A percentile compares a stretch with the other conserved stretches of the same genome.
Evolutionary conservation across 2,329 filamentous ascomycete genomes (phyloP).

Genomic region (Penicillium oxalicum): DNA sequence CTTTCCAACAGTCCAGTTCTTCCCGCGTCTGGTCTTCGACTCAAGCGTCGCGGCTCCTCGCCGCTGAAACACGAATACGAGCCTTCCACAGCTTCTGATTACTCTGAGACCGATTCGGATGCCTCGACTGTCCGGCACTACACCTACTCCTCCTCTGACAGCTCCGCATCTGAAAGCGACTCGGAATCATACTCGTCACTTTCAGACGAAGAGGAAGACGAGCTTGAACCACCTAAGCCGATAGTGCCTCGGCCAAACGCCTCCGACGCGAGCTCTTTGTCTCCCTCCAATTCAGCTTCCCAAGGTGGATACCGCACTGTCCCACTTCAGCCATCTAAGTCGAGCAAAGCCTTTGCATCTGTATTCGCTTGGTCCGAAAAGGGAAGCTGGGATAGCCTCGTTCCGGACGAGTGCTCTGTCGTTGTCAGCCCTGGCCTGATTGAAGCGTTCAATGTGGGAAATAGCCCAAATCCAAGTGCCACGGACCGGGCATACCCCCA

Average conservation of each 20-base stretch:
- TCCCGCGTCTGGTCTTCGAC: conserved; percentile 42
- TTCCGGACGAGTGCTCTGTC: conserved; percentile 58
- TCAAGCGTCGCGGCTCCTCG: conserved; percentile 72
- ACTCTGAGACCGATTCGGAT: conserved; percentile 47
- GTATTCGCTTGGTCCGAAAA: conserved; percentile 61
- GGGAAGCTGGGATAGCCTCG: conserved; percentile 56
- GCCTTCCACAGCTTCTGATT: conserved; percentile 67
- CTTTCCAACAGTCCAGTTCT: conserved; percentile 43
- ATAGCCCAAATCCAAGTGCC: conserved; percentile 23
- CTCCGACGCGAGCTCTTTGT: conserved; percentile 56
- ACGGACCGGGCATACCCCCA: conserved; percentile 10
- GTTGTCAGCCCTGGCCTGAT: conserved; percentile 59
- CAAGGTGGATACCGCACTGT: conserved; percentile 61
- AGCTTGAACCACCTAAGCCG: conserved; percentile 45
- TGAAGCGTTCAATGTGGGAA: conserved; percentile 54
- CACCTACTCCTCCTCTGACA: conserved; percentile 18
- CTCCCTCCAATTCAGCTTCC: conserved; percentile 76
- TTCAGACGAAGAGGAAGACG: conserved; percentile 53
- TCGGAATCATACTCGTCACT: conserved; percentile 28
- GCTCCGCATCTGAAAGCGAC: conserved; percentile 27
- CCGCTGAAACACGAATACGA: conserved; percentile 96
- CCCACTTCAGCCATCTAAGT: conserved; percentile 41
- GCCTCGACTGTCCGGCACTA: conserved; percentile 52
- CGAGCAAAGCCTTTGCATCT: conserved; percentile 52
- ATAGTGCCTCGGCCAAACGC: conserved; percentile 30